These are phyloP conservation scores for Liriodendron chinense DNA, from an alignment of 164 flowering plant species.

Conservation along the genomic window DNA sequence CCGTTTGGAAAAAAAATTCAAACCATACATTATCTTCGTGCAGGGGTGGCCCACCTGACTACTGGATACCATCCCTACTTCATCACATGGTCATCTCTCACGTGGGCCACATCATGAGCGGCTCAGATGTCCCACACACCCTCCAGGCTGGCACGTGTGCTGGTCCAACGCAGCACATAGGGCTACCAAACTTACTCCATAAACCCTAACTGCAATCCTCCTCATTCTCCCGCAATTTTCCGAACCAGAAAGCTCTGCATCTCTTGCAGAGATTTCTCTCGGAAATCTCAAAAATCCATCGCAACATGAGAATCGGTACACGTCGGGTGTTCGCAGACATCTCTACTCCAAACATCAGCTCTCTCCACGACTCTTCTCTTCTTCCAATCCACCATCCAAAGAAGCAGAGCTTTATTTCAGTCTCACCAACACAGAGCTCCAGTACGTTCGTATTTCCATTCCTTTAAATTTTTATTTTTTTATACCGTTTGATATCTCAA, in stretches of 20 bases:
- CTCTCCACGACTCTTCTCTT: constrained; percentile 4
- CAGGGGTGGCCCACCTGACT: too few species aligned
- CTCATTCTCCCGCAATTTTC: not conserved
- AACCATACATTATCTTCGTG: too few species aligned
- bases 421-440: constrained; percentile 10
- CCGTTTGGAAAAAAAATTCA: too few species aligned
- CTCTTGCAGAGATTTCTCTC: not conserved
- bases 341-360: constrained; percentile 9
- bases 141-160: too few species aligned
- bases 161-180: too few species aligned
- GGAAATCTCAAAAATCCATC: not conserved
- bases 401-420: constrained; percentile 4
- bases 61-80: too few species aligned
- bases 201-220: too few species aligned
- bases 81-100: too few species aligned
- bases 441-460: constrained; percentile 10
- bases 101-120: too few species aligned
- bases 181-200: too few species aligned
- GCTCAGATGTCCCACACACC: too few species aligned
- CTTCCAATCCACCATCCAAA: constrained; percentile 4
- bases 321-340: not conserved
- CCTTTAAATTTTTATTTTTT: not conserved
- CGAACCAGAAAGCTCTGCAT: not conserved
- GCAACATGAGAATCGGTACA: not conserved
- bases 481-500: not conserved